Percentiles rank a stretch among this genome's conserved stretches.
These are phyloP conservation scores for Stephania japonica DNA, from an alignment of 164 flowering plant species.

Conservation along the genomic window DNA sequence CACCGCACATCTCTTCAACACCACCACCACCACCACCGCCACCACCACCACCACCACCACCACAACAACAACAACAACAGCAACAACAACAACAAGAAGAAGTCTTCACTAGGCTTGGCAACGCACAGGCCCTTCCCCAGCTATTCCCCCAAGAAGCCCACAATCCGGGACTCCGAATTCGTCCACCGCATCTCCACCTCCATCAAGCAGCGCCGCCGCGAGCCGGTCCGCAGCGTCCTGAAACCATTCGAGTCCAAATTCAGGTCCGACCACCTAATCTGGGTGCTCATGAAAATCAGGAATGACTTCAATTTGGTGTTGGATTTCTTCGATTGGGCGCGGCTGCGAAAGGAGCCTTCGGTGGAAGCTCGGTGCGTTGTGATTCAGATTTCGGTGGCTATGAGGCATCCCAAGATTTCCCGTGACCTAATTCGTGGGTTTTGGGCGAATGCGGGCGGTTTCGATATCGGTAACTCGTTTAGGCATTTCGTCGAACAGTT, in stretches of 20 bases:
- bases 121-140: conserved; percentile 26
- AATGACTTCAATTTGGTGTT: conserved; percentile 18
- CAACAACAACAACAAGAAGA: too few relatives aligned
- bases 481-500: conserved; percentile 23
- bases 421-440: conserved; percentile 17
- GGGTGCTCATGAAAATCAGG: conserved; percentile 25
- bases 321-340: conserved; percentile 25
- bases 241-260: conserved; percentile 24
- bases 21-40: too few relatives aligned
- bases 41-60: too few relatives aligned
- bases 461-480: conserved; percentile 9
- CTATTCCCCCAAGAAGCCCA: conserved; percentile 30
- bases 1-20: not conserved
- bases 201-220: conserved; percentile 29
- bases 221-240: conserved; percentile 21
- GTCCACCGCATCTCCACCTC: conserved; percentile 25
- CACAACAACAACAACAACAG: too few relatives aligned
- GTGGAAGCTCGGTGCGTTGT: conserved; percentile 27
- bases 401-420: conserved; percentile 17
- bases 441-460: conserved; percentile 9
- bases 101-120: conserved; percentile 5
- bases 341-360: conserved; percentile 13
- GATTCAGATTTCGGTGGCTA: conserved; percentile 20
- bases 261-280: conserved; percentile 20
- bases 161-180: conserved; percentile 22